Evolutionary conservation across 2,329 filamentous ascomycete species (phyloP), one percentile per base, ranked within the genome.

Genomic region (Fusarium succisae): DNA sequence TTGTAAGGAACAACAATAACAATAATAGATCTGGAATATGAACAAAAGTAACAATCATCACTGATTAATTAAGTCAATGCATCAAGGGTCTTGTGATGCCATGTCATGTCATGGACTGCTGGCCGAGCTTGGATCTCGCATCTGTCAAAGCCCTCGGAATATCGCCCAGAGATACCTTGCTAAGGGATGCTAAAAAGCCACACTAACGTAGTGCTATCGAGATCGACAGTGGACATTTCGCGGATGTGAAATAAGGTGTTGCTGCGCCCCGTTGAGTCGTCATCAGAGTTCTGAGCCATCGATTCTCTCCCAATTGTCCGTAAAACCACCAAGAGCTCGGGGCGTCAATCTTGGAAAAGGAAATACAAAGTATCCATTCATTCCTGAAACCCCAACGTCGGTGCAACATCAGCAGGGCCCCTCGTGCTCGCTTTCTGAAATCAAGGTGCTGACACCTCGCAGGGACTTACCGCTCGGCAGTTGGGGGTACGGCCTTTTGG

Each of bases 401-500:
- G 72, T 69, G 53, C 63, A 43, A 68, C 65, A 68, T 39, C 24
- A 54, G 17, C 51, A 28, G 24, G 35, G 35, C 35, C 24, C 44
- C 37, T 43, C 20, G 56, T 53, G 56, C 32, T 44, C 24, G 44
- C 35, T 53, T 59, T 47, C 39, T 39, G 32, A 68, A 75, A 70
- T 69, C 76, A 78, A 76, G 66, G 72, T 76, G 69, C 74, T 78
- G 63, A 76, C 72, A 68, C 66, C 55, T 53, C 60, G 59, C 71
- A 75, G 56, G 59, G 67, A 70, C 56, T 66, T 73, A 59, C 69
- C 66, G 70, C 76, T 76, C 76, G 74, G 76, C 70, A 77, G 70
- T 77, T 76, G 53, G 65, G 48, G 44, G 43, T 35, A 15, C 32
- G 26, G 35, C 26, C 35, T 13, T 5, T 28, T 28, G 24, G 41